Conservation (phyloP, 2,329 filamentous ascomycete genomes). For the Setomelanomma holmii region DNA sequence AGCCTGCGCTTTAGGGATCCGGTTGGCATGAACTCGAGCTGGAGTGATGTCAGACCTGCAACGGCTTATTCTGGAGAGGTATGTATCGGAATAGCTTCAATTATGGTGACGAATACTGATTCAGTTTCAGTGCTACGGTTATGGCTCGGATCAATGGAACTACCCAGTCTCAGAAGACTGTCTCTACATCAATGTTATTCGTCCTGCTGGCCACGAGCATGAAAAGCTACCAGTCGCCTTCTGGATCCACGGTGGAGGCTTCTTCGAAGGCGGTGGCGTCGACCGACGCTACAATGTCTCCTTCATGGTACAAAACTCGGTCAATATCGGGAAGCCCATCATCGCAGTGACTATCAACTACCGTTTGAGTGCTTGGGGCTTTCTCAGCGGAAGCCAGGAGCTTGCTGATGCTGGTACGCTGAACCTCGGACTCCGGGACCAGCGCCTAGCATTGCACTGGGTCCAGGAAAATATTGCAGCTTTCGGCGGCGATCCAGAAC, state of each 20-base stretch:
- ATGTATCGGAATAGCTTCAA: neutral
- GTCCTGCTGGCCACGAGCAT: slow-evolving; percentile 46
- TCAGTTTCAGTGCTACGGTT: slow-evolving; percentile 43
- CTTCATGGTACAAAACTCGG: slow-evolving; percentile 56
- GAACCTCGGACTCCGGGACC: slow-evolving; percentile 56
- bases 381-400: slow-evolving; percentile 59
- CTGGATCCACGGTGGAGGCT: slow-evolving; percentile 63
- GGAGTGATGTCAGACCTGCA: slow-evolving; percentile 46
- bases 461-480: slow-evolving; percentile 52
- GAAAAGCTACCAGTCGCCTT: slow-evolving; percentile 61
- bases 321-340: slow-evolving; percentile 56
- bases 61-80: slow-evolving; percentile 39
- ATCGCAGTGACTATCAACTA: slow-evolving; percentile 57
- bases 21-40: slow-evolving; percentile 54
- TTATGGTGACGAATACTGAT: slow-evolving; percentile 8
- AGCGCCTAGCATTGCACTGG: slow-evolving; percentile 56
- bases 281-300: slow-evolving; percentile 62
- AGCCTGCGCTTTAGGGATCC: slow-evolving; percentile 61
- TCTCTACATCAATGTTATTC: slow-evolving; percentile 61
- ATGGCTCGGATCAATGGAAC: slow-evolving; percentile 45
- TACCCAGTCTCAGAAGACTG: slow-evolving; percentile 61
- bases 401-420: slow-evolving; percentile 53
- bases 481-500: slow-evolving; percentile 52
- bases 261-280: slow-evolving; percentile 56
- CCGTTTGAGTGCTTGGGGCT: slow-evolving; percentile 67